Evolutionary conservation across 225 moss, liverwort and hornwort genomes (phyloP).

Genomic region (Anthoceros angustus): DNA sequence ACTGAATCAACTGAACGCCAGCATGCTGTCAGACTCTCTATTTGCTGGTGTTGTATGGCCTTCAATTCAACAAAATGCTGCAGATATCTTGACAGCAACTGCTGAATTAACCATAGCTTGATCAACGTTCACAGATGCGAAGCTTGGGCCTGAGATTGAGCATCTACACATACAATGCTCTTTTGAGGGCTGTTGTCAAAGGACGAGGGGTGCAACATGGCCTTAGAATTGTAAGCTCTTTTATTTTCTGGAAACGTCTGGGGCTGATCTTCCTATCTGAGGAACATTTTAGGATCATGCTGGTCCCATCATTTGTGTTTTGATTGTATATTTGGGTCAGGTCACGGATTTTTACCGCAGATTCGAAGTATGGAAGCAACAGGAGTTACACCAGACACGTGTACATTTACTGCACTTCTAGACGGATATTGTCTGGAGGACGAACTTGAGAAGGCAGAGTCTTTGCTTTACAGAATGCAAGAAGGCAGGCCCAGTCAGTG

Average conservation of each 20-base stretch:
- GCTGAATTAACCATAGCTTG: conserved; percentile 6
- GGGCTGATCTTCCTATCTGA: no score
- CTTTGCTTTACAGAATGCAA: conserved; percentile 62
- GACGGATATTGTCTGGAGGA: conserved; percentile 68
- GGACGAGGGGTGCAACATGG: conserved; percentile 76
- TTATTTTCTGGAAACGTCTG: no score
- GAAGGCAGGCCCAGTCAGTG: conserved; percentile 41
- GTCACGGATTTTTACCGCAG: conserved; percentile 29
- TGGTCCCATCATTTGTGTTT: conserved; percentile 6
- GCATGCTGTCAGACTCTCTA: no score
- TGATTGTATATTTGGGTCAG: conserved; percentile 16
- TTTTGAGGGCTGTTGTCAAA: conserved; percentile 80
- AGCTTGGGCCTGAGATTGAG: conserved; percentile 71
- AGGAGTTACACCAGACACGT: conserved; percentile 59
- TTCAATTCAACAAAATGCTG: neutral
- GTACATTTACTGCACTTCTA: conserved; percentile 71
- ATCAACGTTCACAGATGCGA: conserved; percentile 50
- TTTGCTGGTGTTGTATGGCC: no score
- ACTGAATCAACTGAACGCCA: no score
- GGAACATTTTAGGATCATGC: no score
- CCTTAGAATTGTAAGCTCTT: conserved; percentile 61
- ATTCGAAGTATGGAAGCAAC: conserved; percentile 77
- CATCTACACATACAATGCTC: conserved; percentile 83
- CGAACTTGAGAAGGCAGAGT: conserved; percentile 63
- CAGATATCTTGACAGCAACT: neutral